Evolutionary conservation across 495 filamentous ascomycete genomes (phyloP), one percentile per base, ranked within the genome.

Genomic region (Penicillium robsamsonii): DNA sequence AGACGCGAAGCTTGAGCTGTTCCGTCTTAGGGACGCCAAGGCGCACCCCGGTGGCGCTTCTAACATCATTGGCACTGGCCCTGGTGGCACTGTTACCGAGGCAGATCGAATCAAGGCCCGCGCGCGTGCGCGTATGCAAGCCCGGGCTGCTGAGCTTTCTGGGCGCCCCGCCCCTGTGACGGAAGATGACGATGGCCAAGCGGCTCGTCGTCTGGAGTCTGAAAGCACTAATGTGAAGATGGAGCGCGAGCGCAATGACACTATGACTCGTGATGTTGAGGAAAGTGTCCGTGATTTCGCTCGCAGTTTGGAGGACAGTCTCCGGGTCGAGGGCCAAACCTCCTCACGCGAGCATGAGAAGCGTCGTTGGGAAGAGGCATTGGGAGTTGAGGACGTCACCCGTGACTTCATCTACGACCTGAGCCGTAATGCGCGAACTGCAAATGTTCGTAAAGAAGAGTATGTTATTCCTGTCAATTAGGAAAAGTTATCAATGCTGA

Each of bases 121-220:
- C 47, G 92, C 95, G 31, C 96, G 90, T 70, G 92, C 92, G 38
- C 94, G 96, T 83, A 97, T 99, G 94, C 92, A 97, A 75, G 92
- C 96, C 58, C 87, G 93, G 41, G 89, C 93, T 61, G 95, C 95
- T 47, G 93, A 92, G 37, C 75, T 99, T 60, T 89, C 91, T 43
- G 95, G 95, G 37, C 88, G 85, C 67, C 89, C 91, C 59, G 72
- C 86, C 25, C 73, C 78, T 13, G 70, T 78, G 11, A 75, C 72
- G 46, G 80, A 81, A 37, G 84, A 90, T 55, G 88, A 92, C 65
- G 79, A 84, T 6, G 89, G 84, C 53, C 90, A 90, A 10, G 87
- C 91, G 37, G 77, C 87, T 56, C 89, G 90, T 71, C 82, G 89
- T 12, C 68, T 97, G 29, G 93, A 97, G 65, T 87, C 92, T 50